Base-by-base conservation (phyloP, 2,329 filamentous ascomycete species). In the Penicillium sclerotigenum region DNA sequence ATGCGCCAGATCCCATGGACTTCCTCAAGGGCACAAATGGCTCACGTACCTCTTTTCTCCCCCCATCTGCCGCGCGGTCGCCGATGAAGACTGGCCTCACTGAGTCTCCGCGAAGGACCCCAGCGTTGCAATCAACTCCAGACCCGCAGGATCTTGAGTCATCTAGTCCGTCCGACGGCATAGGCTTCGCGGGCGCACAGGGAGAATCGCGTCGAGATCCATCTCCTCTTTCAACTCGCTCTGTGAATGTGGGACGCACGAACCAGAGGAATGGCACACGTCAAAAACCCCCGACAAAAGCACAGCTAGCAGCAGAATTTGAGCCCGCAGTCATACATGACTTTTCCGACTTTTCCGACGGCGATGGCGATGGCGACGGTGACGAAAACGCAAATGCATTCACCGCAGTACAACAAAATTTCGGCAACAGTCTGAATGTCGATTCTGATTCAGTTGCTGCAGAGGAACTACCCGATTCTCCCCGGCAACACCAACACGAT, bases 21-120 rank as follows among this genome's bases (percentile, higher is more conserved):
- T 72, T 76, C 47, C 66, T 78, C 8, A 71, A 70, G 29, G 63
- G 68, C 40, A 62, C 67, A 22, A 71, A 71, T 56, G 65, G 65
- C 20, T 63, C 69, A 48, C 73, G 73, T 41, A 65, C 61, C 38
- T 67, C 70, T 34, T 73, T 71, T 49, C 59, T 77, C 4, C 76
- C 71, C 14, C 72, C 72, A 11, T 73, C 75, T 11, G 68, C 75
- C 50, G 75, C 76, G 10, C 72, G 74, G 52, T 80, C 78, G 20
- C 77, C 78, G 2, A 71, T 75, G 47, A 80, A 80, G 65, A 72
- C 73, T 20, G 70, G 72, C 26, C 63, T 78, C 50, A 72, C 69
- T 47, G 74, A 75, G 7, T 75, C 75, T 40, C 73, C 77, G 4
- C 73, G 75, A 42, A 70, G 74, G 56, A 77, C 75, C 5, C 72